These are phyloP conservation scores for Entoloma clypeatum DNA, from an alignment of 1,284 basidiomycete genomes.

Conservation along the genomic window DNA sequence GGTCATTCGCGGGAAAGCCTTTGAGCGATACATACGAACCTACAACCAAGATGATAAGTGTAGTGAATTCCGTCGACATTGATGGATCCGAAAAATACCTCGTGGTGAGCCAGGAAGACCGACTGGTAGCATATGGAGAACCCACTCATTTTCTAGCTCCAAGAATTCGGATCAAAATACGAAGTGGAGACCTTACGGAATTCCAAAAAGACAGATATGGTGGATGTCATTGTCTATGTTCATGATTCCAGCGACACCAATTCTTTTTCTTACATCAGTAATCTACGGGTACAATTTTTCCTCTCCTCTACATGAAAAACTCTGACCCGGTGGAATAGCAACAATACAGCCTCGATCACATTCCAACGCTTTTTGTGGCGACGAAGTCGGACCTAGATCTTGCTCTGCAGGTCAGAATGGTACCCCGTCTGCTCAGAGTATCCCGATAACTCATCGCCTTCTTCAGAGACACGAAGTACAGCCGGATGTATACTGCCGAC, in stretches of 20 bases:
- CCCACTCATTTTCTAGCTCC: slow-evolving; percentile 53
- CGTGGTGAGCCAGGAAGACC: slow-evolving; percentile 58
- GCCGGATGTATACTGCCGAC: slow-evolving; percentile 93
- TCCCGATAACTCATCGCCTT: slow-evolving; percentile 13
- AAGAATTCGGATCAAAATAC: slow-evolving; percentile 96
- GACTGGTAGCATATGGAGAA: slow-evolving; percentile 1
- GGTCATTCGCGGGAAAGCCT: slow-evolving; percentile 83
- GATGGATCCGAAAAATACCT: slow-evolving; percentile 95
- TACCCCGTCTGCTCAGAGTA: slow-evolving; percentile 10
- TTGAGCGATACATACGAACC: slow-evolving; percentile 75
- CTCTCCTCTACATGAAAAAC: slow-evolving; percentile 2
- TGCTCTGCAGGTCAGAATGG: slow-evolving; percentile 73
- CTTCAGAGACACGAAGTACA: slow-evolving; percentile 92
- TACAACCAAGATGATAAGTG: slow-evolving; percentile 85
- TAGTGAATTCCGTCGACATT: slow-evolving; percentile 95
- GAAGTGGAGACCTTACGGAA: slow-evolving; percentile 89
- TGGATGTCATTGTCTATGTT: slow-evolving; percentile 94
- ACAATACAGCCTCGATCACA: slow-evolving; percentile 93
- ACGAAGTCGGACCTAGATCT: slow-evolving; percentile 98
- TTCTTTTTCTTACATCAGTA: slow-evolving; percentile 97
- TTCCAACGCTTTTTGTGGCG: slow-evolving; percentile 96
- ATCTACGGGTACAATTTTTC: slow-evolving; percentile 69
- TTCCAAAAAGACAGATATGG: slow-evolving; percentile 86
- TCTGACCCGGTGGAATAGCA: slow-evolving; percentile 51
- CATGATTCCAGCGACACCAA: slow-evolving; percentile 99